phyloP scores from a whole-genome alignment of 345 rosid species.

The Bruguiera parviflora region DNA sequence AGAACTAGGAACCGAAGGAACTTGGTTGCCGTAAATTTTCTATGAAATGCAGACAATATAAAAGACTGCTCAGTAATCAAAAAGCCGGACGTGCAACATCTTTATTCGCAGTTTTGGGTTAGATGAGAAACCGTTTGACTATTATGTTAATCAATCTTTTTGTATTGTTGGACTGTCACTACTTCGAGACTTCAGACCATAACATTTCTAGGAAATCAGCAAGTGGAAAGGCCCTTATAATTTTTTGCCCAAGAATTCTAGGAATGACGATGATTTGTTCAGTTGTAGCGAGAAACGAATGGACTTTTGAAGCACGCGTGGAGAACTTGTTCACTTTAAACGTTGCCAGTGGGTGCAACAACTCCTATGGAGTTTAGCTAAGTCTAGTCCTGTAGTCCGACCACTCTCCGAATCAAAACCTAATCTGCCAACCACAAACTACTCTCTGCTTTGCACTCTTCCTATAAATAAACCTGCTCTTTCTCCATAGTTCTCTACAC shows the following conservation, averaged over 20 bases:
- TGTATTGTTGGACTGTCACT: no score
- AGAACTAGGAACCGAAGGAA: no score
- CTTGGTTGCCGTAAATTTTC: no score
- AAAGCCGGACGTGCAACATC: no score
- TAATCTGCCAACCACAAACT: constrained; percentile 55
- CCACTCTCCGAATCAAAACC: constrained; percentile 46
- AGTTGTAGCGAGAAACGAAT: constrained; percentile 13
- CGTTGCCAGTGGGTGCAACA: constrained; percentile 61
- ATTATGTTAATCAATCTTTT: no score
- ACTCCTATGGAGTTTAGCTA: constrained; percentile 41
- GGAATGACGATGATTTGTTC: constrained; percentile 12
- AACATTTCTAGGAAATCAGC: no score
- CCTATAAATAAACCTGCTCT: constrained; percentile 32
- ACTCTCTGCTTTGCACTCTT: constrained; percentile 17
- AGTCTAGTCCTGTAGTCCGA: constrained; percentile 14
- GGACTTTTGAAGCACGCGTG: constrained; percentile 44
- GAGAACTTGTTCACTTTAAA: constrained; percentile 14
- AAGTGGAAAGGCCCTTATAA: neutral
- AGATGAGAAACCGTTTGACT: no score
- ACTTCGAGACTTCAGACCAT: no score
- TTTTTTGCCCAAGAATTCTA: neutral
- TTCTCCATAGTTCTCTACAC: constrained; percentile 8
- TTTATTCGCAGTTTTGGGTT: no score
- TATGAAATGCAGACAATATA: no score
- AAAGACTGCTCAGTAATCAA: no score